Percentiles rank a stretch among this genome's conserved stretches.
These are phyloP conservation scores for Sugiyamaella xylanicola DNA, from an alignment of 1,139 yeast genomes.

Conservation along the genomic window DNA sequence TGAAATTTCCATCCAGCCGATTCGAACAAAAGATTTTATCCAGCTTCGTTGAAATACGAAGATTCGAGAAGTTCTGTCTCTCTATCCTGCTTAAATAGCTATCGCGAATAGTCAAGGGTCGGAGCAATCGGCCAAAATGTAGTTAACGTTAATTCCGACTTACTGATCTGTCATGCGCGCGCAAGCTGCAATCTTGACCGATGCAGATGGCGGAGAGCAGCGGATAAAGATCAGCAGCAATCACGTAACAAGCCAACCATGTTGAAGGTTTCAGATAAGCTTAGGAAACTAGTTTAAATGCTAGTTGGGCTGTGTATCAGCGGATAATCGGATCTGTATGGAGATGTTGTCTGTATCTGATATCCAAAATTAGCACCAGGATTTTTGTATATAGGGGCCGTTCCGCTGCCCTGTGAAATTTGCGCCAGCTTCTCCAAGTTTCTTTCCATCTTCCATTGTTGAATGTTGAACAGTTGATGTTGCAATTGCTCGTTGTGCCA, in stretches of 20 bases:
- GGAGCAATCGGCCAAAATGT: constrained; percentile 7
- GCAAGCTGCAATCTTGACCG: background rate
- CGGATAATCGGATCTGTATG: background rate
- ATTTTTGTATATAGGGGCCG: too few species aligned
- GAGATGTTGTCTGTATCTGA: background rate
- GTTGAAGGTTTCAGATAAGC: background rate
- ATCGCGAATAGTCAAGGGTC: background rate
- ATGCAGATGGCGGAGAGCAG: constrained; percentile 2
- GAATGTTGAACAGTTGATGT: too few species aligned
- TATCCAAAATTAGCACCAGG: too few species aligned
- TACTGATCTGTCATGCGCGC: background rate
- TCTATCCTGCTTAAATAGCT: background rate
- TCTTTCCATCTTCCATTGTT: too few species aligned
- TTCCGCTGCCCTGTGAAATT: too few species aligned
- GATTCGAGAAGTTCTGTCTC: background rate
- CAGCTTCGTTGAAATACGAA: background rate
- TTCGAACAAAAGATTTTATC: background rate
- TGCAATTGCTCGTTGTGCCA: too few species aligned
- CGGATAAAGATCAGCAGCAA: constrained; percentile 6
- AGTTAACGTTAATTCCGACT: constrained; percentile 8
- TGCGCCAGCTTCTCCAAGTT: too few species aligned
- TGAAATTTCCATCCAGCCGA: background rate
- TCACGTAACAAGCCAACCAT: background rate
- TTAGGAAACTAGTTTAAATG: too few species aligned
- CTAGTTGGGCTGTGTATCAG: too few species aligned